A percentile compares a stretch with the other conserved stretches of the same genome.
Conservation (phyloP, 2,329 filamentous ascomycete species). For the Pseudofabraea citricarpa region DNA sequence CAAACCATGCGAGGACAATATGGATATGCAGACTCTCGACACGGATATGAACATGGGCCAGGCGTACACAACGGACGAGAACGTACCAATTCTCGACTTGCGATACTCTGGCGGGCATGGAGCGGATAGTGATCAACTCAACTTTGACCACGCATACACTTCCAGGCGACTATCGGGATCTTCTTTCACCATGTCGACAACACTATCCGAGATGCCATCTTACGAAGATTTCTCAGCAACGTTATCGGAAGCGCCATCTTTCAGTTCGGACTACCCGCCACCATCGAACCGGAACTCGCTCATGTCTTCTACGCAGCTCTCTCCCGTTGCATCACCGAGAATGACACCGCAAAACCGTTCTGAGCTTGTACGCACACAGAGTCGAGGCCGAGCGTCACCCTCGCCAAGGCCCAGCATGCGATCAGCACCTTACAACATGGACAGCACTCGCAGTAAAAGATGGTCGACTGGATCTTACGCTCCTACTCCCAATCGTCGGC, state of each 20-base stretch:
- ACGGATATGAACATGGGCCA: conserved; percentile 56
- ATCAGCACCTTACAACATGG: conserved; percentile 66
- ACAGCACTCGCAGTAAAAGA: conserved; percentile 62
- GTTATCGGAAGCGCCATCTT: conserved; percentile 63
- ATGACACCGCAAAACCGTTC: conserved; percentile 57
- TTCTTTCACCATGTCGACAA: conserved; percentile 68
- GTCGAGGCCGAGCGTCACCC: conserved; percentile 66
- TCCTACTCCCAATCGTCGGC: conserved; percentile 48
- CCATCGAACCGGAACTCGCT: conserved; percentile 65
- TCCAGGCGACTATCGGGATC: conserved; percentile 66
- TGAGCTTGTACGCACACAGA: conserved; percentile 58
- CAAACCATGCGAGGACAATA: conserved; percentile 52
- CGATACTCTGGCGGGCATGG: conserved; percentile 43
- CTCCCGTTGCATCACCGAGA: conserved; percentile 66
- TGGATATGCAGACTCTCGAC: conserved; percentile 52
- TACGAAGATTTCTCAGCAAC: conserved; percentile 68
- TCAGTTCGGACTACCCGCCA: conserved; percentile 61
- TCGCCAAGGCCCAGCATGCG: conserved; percentile 65
- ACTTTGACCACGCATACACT: conserved; percentile 47
- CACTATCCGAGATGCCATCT: conserved; percentile 62
- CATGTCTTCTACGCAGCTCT: conserved; percentile 66
- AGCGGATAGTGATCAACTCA: conserved; percentile 45
- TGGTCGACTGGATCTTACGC: conserved; percentile 76
- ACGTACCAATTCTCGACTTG: conserved; percentile 57
- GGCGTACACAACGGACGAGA: conserved; percentile 58